These are phyloP conservation scores for Apophysomyces trapeziformis DNA, from an alignment of 371 early-diverging fungal genomes.

Conservation along the genomic window DNA sequence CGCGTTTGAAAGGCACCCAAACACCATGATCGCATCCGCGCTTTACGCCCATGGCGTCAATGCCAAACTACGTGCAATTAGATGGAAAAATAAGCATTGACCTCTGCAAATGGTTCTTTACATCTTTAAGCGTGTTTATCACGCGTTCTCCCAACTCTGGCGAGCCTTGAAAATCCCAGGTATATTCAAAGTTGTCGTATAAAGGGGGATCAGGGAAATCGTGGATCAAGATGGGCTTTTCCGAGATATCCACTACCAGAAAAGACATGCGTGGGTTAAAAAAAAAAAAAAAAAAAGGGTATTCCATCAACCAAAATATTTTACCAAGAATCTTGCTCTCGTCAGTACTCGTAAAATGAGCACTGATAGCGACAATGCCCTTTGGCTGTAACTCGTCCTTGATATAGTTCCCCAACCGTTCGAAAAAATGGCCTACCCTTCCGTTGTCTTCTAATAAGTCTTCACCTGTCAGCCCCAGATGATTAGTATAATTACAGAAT, in stretches of 20 bases:
- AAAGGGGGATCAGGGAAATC: slow-evolving; percentile 54
- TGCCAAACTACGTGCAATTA: slow-evolving; percentile 26
- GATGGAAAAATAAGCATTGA: too few species aligned
- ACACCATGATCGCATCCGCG: slow-evolving; percentile 68
- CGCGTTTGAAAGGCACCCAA: slow-evolving; percentile 65
- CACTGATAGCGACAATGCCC: slow-evolving; percentile 37
- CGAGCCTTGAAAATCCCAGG: slow-evolving; percentile 43
- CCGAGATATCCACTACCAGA: slow-evolving; percentile 14
- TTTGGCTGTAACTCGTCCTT: slow-evolving; percentile 28
- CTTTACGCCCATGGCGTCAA: slow-evolving; percentile 45
- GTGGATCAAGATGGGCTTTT: slow-evolving; percentile 42
- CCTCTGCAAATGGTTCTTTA: too few species aligned
- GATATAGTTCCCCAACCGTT: slow-evolving; percentile 55
- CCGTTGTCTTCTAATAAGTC: slow-evolving; percentile 53
- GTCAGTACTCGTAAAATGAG: slow-evolving; percentile 34
- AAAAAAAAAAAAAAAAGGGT: too few species aligned
- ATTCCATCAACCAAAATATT: too few species aligned
- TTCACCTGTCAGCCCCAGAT: slow-evolving; percentile 36
- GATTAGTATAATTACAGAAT: too few species aligned
- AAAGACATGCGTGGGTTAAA: too few species aligned
- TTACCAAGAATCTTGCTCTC: slow-evolving; percentile 8
- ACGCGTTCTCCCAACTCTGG: slow-evolving; percentile 43
- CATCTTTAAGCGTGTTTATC: slow-evolving; percentile 31
- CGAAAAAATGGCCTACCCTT: slow-evolving; percentile 51
- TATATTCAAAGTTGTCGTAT: slow-evolving; percentile 35